phyloP scores from a whole-genome alignment of 2,329 filamentous ascomycete species.

The Zalaria sp. region DNA sequence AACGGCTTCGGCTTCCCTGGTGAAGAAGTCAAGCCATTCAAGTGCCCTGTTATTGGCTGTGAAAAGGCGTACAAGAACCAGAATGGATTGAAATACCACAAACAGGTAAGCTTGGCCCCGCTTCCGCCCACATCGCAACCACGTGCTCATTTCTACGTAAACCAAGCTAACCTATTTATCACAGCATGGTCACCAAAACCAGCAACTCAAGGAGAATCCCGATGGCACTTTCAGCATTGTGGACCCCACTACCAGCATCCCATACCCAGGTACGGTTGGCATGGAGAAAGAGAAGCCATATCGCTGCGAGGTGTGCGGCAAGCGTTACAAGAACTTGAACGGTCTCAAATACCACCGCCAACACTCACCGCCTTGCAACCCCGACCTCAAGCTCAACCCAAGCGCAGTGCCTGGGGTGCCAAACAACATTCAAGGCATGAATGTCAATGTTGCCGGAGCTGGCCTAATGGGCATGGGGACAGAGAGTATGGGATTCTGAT shows the following conservation, averaged over 20 bases:
- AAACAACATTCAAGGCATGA: slow-evolving; percentile 27
- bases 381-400: slow-evolving; percentile 50
- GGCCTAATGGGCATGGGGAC: slow-evolving; percentile 41
- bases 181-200: slow-evolving; percentile 84
- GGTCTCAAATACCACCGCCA: slow-evolving; percentile 77
- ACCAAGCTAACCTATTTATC: neutral
- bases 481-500: slow-evolving; percentile 28
- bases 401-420: slow-evolving; percentile 16
- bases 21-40: slow-evolving; percentile 94
- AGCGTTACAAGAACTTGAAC: slow-evolving; percentile 98
- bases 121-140: slow-evolving; percentile 14
- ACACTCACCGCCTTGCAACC: slow-evolving; percentile 77
- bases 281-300: slow-evolving; percentile 99
- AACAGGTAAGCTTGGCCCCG: slow-evolving; percentile 40
- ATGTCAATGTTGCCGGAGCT: slow-evolving; percentile 36
- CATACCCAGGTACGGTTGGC: slow-evolving; percentile 90
- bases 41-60: slow-evolving; percentile 93
- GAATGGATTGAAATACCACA: slow-evolving; percentile 89
- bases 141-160: neutral
- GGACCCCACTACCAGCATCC: slow-evolving; percentile 84
- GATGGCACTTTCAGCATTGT: slow-evolving; percentile 98
- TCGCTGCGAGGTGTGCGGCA: slow-evolving; percentile 90
- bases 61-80: slow-evolving; percentile 99
- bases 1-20: slow-evolving; percentile 37
- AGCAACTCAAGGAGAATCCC: slow-evolving; percentile 89